These are phyloP conservation scores for Lichtheimia hyalospora DNA, from an alignment of 371 early-diverging fungal genomes.

Conservation along the genomic window DNA sequence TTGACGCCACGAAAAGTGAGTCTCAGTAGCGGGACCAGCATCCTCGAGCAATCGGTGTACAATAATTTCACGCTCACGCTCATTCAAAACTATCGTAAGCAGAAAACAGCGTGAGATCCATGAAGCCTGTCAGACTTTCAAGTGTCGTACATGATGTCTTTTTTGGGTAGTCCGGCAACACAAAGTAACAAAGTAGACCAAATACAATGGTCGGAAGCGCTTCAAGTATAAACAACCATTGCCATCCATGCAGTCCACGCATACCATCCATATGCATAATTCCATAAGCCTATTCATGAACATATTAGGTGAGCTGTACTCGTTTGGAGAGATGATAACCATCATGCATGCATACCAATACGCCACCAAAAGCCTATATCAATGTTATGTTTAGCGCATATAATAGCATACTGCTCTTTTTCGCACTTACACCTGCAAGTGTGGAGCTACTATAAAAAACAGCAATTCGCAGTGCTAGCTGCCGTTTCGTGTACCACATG, in stretches of 20 bases:
- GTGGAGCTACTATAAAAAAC: slow-evolving; percentile 64
- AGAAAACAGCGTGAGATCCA: slow-evolving; percentile 2
- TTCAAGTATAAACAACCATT: slow-evolving; percentile 76
- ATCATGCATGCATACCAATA: slow-evolving; percentile 24
- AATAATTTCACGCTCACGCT: slow-evolving; percentile 56
- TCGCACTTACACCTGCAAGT: slow-evolving; percentile 61
- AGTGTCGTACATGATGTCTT: slow-evolving; percentile 50
- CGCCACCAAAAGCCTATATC: slow-evolving; percentile 52
- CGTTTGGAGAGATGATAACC: background rate
- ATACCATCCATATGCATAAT: slow-evolving; percentile 60
- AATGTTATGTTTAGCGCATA: background rate
- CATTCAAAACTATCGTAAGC: slow-evolving; percentile 43
- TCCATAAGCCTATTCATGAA: slow-evolving; percentile 44
- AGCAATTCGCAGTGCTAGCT: slow-evolving; percentile 71
- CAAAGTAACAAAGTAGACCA: slow-evolving; percentile 54
- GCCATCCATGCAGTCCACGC: slow-evolving; percentile 52
- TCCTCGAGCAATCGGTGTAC: slow-evolving; percentile 55
- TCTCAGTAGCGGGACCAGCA: slow-evolving; percentile 61
- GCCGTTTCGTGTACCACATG: slow-evolving; percentile 51
- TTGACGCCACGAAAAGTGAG: slow-evolving; percentile 59
- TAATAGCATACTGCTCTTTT: background rate
- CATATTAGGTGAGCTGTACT: background rate
- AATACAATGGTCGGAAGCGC: slow-evolving; percentile 69
- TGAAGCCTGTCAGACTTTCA: background rate
- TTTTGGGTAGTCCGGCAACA: slow-evolving; percentile 75